Evolutionary conservation across 306 rosid genomes (phyloP), one percentile per base, ranked within the genome.

Genomic region (Inga oerstediana): DNA sequence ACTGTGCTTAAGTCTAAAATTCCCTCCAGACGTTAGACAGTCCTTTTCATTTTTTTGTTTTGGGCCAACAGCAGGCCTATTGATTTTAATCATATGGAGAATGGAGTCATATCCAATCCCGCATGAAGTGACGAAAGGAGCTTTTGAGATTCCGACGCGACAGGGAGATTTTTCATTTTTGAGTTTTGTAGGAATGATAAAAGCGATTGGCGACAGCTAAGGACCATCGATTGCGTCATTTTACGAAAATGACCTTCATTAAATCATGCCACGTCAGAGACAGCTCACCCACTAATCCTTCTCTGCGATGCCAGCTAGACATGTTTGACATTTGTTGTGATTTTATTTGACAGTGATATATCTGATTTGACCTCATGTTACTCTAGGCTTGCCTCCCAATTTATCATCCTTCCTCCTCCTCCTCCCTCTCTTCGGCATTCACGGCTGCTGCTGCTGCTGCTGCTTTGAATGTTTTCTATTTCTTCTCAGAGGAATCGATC

Each of bases 401-500:
- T 8, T 82, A 54, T 27, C 77, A 68, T 48, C 67, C 37, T 39
- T 54, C 48, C 22, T 34, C 65, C 5, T 9, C 37, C 84, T 17
- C 24, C 6, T 39, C 43, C 17, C 72, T 64, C 19, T 76, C 68
- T 65, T 68, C 80, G 78, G 84, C 75, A 77, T 84, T 82, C 71
- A 79, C 76, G 0, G 27, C 27, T 77, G 35, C 45, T 24, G 27
- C 27, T 77, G 35, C 45, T 85, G 49, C 39, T 56, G 41, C 75
- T 16, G 81, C 82, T 72, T 73, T 15, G 24, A 72, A 37, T 43
- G 79, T 67, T 0, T 76, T 77, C 49, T 10, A 51, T 78, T 54
- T 82, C 69, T 43, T 22, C 10, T 84, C 73, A 88, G 86, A 90
- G 37, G 10, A 79, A 83, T 85, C 81, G 79, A 84, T 89, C 90